phyloP scores from a whole-genome alignment of 75 land plant genomes.

The Chamaecyparis obtusa region DNA sequence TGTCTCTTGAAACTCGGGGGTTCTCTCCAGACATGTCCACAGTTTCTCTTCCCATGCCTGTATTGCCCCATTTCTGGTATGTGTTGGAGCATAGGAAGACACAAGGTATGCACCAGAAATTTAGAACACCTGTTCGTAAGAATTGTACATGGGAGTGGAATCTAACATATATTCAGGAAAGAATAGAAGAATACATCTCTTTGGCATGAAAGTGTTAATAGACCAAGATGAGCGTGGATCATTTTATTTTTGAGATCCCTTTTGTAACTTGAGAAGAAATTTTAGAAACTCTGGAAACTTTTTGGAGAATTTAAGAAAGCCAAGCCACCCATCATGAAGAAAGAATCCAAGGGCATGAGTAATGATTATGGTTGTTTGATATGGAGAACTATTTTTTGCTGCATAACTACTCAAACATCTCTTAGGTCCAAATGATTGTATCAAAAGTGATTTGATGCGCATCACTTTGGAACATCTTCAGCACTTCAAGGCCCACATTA shows the following conservation, averaged over 20 bases:
- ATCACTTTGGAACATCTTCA: neutral
- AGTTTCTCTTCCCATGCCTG: too few species aligned
- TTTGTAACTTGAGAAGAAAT: neutral
- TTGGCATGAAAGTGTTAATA: neutral
- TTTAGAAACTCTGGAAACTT: too few species aligned
- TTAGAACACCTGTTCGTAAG: neutral
- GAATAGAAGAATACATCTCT: neutral
- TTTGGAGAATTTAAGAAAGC: neutral
- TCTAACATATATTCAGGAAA: neutral
- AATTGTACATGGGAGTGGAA: neutral
- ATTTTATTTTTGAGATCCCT: neutral
- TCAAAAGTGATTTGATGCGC: too few species aligned
- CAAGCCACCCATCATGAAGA: neutral
- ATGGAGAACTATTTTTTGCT: too few species aligned
- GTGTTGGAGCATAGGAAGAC: neutral
- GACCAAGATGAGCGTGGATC: neutral
- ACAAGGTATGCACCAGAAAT: neutral
- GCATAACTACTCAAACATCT: neutral
- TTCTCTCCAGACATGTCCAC: too few species aligned
- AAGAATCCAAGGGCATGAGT: neutral
- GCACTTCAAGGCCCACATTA: neutral
- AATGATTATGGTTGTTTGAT: too few species aligned
- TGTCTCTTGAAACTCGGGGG: too few species aligned
- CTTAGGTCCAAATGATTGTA: neutral
- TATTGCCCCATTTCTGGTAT: neutral